These are phyloP conservation scores for Tothia fuscella DNA, from an alignment of 2,329 filamentous ascomycete species.

Conservation along the genomic window DNA sequence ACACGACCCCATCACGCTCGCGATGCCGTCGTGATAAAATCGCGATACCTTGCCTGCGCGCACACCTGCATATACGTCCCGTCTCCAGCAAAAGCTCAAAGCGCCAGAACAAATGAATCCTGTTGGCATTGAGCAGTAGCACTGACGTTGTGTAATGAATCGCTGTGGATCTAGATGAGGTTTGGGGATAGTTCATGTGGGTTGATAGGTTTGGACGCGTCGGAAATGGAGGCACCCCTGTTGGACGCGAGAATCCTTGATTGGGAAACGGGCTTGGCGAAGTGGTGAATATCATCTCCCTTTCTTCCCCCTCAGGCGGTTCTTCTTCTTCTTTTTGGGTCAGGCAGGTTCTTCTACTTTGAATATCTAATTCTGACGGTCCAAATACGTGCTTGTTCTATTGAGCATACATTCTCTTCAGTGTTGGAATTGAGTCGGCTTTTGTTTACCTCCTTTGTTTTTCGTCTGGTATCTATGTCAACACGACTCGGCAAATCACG, in stretches of 20 bases:
- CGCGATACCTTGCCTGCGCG: too few relatives aligned
- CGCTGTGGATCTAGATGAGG: background rate
- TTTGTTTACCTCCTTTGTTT: background rate
- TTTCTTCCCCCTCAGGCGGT: background rate
- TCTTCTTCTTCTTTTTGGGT: background rate
- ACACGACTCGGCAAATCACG: background rate
- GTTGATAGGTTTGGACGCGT: constrained; percentile 4
- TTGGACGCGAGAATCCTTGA: background rate
- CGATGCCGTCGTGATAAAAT: too few relatives aligned
- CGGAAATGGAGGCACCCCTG: background rate
- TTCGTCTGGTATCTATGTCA: background rate
- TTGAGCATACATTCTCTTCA: background rate
- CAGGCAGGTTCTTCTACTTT: background rate
- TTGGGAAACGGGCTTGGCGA: background rate
- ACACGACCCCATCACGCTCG: too few relatives aligned
- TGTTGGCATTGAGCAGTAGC: background rate
- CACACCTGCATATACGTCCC: too few relatives aligned
- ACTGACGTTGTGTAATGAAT: background rate
- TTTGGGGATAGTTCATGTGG: background rate
- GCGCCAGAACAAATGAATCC: too few relatives aligned
- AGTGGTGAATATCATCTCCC: background rate
- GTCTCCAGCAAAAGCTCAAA: too few relatives aligned
- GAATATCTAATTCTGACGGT: background rate
- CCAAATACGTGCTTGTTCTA: background rate
- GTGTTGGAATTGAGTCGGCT: background rate